phyloP scores from a whole-genome alignment of 2,329 filamentous ascomycete genomes.

The Chaetomium sp. region DNA sequence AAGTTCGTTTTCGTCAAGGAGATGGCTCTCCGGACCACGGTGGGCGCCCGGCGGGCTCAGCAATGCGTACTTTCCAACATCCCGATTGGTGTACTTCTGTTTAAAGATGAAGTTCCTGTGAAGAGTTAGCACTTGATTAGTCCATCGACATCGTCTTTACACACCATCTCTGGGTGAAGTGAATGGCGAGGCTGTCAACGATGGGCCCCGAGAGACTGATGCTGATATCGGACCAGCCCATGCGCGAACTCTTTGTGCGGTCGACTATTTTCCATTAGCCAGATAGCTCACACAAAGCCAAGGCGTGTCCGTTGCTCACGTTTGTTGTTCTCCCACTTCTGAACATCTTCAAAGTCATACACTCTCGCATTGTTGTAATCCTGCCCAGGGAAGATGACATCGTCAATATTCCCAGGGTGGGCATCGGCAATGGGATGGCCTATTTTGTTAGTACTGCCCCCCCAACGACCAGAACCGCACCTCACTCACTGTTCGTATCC shows the following conservation, averaged over 20 bases:
- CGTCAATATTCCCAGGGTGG: constrained; percentile 69
- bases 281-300: not conserved
- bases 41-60: constrained; percentile 15
- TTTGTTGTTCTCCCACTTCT: constrained; percentile 79
- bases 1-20: constrained; percentile 24
- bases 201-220: constrained; percentile 70
- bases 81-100: constrained; percentile 62
- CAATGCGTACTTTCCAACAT: constrained; percentile 44
- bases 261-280: constrained; percentile 47
- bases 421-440: constrained; percentile 74
- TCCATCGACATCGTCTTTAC: constrained; percentile 5
- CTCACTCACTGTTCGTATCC: constrained; percentile 66
- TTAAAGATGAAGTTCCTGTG: constrained; percentile 74
- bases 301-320: constrained; percentile 31
- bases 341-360: constrained; percentile 72
- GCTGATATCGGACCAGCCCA: constrained; percentile 89
- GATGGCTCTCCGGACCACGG: constrained; percentile 19
- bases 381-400: constrained; percentile 78
- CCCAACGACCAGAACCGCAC: not conserved
- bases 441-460: constrained; percentile 18
- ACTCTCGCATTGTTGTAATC: constrained; percentile 88
- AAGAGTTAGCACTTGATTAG: constrained; percentile 9
- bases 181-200: constrained; percentile 65
- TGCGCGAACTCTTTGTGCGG: constrained; percentile 69
- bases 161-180: constrained; percentile 78